A percentile compares a stretch with the other conserved stretches of the same genome.
Evolutionary conservation across 306 rosid genomes (phyloP).

Genomic region (Boehmeria nivea): DNA sequence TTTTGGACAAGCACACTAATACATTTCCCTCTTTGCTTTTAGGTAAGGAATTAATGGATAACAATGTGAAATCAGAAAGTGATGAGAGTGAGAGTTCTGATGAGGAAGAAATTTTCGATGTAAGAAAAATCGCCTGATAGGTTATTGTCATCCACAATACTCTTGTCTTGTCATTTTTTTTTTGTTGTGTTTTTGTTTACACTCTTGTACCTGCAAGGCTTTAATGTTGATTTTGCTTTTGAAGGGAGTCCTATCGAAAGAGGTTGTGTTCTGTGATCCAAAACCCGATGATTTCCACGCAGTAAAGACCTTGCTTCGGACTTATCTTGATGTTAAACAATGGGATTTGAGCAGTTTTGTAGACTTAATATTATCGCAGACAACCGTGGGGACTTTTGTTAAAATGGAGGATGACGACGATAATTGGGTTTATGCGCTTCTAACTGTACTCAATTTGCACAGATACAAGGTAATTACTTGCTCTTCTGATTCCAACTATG

Average conservation of each 20-base stretch:
- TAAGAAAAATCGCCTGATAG: slow-evolving; percentile 26
- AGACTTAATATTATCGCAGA: slow-evolving; percentile 61
- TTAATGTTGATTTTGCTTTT: slow-evolving; percentile 12
- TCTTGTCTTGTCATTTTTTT: not conserved
- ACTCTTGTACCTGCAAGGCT: slow-evolving; percentile 4
- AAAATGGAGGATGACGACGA: slow-evolving; percentile 82
- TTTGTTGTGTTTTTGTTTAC: not conserved
- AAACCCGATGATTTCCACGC: slow-evolving; percentile 78
- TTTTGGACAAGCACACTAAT: not conserved
- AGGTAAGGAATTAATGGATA: slow-evolving; percentile 34
- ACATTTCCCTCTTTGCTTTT: slow-evolving; percentile 1
- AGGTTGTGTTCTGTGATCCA: slow-evolving; percentile 82
- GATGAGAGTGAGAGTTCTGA: slow-evolving; percentile 45
- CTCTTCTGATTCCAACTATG: not conserved
- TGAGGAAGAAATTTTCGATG: slow-evolving; percentile 52
- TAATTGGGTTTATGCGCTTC: slow-evolving; percentile 61
- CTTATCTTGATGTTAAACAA: slow-evolving; percentile 54
- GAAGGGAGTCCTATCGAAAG: slow-evolving; percentile 67
- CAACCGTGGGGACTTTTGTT: slow-evolving; percentile 65
- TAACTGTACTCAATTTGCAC: slow-evolving; percentile 59
- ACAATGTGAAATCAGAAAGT: slow-evolving; percentile 19
- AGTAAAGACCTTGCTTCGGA: slow-evolving; percentile 69
- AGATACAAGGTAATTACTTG: slow-evolving; percentile 57
- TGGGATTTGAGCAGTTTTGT: slow-evolving; percentile 81
- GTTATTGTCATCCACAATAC: not conserved